These are phyloP conservation scores for Phaeosphaeria sp. DNA, from an alignment of 2,329 filamentous ascomycete species.

Conservation along the genomic window DNA sequence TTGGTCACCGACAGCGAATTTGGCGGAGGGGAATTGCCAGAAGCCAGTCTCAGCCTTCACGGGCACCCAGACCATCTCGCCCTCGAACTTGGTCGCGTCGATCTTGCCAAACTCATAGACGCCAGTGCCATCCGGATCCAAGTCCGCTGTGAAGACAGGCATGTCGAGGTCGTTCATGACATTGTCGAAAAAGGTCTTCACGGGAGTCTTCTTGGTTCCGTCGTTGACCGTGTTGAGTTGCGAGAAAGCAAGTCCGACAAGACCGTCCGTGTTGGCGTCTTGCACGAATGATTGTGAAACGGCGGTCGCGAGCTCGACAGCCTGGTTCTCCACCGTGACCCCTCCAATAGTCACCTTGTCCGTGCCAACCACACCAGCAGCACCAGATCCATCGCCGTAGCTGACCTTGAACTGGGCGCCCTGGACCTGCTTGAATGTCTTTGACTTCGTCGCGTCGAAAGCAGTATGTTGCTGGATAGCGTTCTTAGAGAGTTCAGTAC, in stretches of 20 bases:
- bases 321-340: constrained; percentile 65
- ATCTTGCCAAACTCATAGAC: constrained; percentile 78
- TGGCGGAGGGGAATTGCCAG: constrained; percentile 70
- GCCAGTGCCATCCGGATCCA: constrained; percentile 67
- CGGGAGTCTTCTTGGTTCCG: constrained; percentile 63
- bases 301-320: constrained; percentile 69
- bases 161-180: constrained; percentile 65
- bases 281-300: constrained; percentile 66
- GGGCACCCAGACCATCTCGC: constrained; percentile 66
- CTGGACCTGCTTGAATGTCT: constrained; percentile 56
- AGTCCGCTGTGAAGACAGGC: constrained; percentile 74
- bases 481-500: constrained; percentile 60
- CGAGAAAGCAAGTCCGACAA: constrained; percentile 72
- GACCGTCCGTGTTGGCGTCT: constrained; percentile 70
- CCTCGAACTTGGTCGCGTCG: constrained; percentile 68
- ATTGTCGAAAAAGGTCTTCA: constrained; percentile 79
- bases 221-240: constrained; percentile 64
- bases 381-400: constrained; percentile 73
- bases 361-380: constrained; percentile 69
- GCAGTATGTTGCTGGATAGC: constrained; percentile 60
- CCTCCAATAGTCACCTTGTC: constrained; percentile 73
- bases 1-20: constrained; percentile 64
- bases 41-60: constrained; percentile 70
- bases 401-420: constrained; percentile 66
- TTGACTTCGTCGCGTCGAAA: constrained; percentile 62